Evolutionary conservation across 2,329 filamentous ascomycete species (phyloP), one percentile per base, ranked within the genome.

Genomic region (Botryotinia narcissicola): DNA sequence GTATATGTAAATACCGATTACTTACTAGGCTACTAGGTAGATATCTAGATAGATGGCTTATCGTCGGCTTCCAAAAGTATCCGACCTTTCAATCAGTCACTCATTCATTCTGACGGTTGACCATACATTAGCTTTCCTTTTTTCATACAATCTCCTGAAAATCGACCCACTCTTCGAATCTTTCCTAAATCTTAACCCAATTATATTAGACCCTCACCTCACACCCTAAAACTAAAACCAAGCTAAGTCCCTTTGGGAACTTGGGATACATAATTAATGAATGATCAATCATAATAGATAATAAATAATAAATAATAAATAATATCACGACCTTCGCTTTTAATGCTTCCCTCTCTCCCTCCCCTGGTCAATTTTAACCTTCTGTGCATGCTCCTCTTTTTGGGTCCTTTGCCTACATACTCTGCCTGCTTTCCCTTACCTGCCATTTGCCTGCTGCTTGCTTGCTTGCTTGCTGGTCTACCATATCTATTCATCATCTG

Each of bases 361-460:
- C 51, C 51, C 51, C 51, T 29, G 51, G 35, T 68, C 46, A 57
- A 32, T 42, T 48, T 42, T 57, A 57, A 68, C 25, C 66, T 68
- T 68, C 66, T 20, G 48, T 68, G 66, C 46, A 67, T 54, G 35
- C 66, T 68, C 66, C 66, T 68, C 35, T 68, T 42, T 32, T 67
- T 51, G n/a, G 22, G 37, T 63, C 61, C 61, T 44, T 20, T 63
- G 40, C 61, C 25, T 42, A 37, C 61, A 14, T 42, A 35, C 44
- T 20, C 6, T 44, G 16, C 61, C 40, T 51, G 32, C 22, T 37
- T 51, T 48, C 29, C 18, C 44, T 67, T 37, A 35, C 44, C 22
- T 67, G 22, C 25, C 48, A 5, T 54, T 54, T 54, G 48, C 12
- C 48, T 54, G 48, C 25, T n/a, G 48, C 2, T 14, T n/a, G 48